Percentiles rank a stretch among this genome's conserved stretches.
phyloP scores from a whole-genome alignment of 345 rosid species.

The Aquilaria malaccensis region DNA sequence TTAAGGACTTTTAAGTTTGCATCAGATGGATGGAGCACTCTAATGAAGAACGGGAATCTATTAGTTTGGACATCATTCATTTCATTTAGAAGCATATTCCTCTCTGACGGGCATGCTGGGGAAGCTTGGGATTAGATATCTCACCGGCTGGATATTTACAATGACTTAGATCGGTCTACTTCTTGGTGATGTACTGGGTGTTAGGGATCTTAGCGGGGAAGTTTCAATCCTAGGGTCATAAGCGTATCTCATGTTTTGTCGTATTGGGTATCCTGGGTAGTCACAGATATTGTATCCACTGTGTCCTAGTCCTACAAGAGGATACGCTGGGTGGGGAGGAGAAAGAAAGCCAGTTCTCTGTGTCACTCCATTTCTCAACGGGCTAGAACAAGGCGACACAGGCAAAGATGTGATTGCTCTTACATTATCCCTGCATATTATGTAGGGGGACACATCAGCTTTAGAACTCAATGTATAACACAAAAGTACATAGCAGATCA shows the following conservation, averaged over 20 bases:
- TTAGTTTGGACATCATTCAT: no score
- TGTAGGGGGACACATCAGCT: no score
- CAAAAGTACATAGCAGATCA: neutral
- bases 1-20: no score
- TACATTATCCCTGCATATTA: constrained; percentile 50
- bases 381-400: constrained; percentile 90
- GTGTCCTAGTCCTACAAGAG: constrained; percentile 51
- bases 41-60: no score
- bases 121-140: neutral
- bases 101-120: constrained; percentile 5
- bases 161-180: constrained; percentile 39
- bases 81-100: neutral
- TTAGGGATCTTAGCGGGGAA: constrained; percentile 34
- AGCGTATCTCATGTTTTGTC: constrained; percentile 26
- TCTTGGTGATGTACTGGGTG: constrained; percentile 47
- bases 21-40: no score
- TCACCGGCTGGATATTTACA: constrained; percentile 25
- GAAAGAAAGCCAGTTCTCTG: constrained; percentile 65
- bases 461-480: neutral
- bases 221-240: constrained; percentile 35
- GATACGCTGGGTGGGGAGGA: constrained; percentile 68
- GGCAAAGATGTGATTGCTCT: constrained; percentile 77
- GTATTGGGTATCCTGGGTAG: constrained; percentile 38
- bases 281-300: constrained; percentile 45
- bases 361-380: constrained; percentile 57